These are phyloP conservation scores for Penicillium sp. DNA, from an alignment of 2,329 filamentous ascomycete species.

Conservation along the genomic window DNA sequence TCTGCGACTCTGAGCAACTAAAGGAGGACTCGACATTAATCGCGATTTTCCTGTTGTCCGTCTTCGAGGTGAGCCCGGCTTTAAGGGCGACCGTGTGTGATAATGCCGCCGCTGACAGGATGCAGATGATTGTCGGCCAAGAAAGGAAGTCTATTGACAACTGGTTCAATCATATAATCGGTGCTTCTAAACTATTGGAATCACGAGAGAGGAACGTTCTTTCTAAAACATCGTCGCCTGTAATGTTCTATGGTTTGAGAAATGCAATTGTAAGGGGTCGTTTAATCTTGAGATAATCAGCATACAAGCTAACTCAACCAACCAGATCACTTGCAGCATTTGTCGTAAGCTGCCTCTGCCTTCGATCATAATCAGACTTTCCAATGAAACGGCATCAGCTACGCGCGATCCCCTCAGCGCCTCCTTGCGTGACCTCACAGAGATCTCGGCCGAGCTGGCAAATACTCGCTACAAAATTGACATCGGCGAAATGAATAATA, in stretches of 20 bases:
- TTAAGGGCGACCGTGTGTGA: background rate
- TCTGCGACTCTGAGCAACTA: background rate
- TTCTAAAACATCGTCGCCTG: background rate
- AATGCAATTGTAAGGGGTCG: constrained; percentile 1
- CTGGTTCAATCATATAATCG: constrained; percentile 4
- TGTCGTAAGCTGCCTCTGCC: background rate
- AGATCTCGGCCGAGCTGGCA: background rate
- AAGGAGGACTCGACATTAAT: constrained; percentile 4
- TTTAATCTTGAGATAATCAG: background rate
- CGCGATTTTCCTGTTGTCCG: constrained; percentile 5
- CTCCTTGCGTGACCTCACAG: background rate
- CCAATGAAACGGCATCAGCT: background rate
- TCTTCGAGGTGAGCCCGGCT: constrained; percentile 5
- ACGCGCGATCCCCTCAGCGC: background rate
- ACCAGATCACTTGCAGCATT: background rate
- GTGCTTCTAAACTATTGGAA: background rate
- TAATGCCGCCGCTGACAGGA: background rate
- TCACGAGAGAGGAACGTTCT: background rate
- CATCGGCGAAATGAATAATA: background rate
- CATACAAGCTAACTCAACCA: background rate
- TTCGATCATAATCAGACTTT: background rate
- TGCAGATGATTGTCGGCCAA: constrained; percentile 1
- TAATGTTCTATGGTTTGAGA: constrained; percentile 3
- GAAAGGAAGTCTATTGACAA: background rate
- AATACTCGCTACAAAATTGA: background rate